Conservation (phyloP, 106 monocot species). For the Allium sativum region DNA sequence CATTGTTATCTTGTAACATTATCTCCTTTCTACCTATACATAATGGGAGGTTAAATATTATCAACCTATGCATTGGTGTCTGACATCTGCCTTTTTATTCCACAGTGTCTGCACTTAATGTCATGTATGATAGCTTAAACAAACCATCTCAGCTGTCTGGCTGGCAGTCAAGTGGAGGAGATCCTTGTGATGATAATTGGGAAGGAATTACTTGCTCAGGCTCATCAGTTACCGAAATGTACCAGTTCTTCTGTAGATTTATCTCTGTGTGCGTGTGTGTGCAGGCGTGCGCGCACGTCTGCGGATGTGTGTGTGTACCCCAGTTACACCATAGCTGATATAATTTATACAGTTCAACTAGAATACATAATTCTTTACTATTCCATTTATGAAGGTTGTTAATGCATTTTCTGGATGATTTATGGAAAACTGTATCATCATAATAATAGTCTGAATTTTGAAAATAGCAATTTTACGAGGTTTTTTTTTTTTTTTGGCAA, state of each 20-base stretch:
- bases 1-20: background rate
- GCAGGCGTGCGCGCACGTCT: no score
- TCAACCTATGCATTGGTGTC: background rate
- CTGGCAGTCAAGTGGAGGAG: constrained; percentile 69
- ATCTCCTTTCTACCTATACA: no score
- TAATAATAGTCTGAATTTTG: no score
- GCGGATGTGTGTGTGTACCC: background rate
- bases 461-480: no score
- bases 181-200: constrained; percentile 71
- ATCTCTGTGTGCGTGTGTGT: background rate
- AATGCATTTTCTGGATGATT: no score
- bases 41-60: no score
- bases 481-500: no score
- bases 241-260: background rate
- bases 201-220: constrained; percentile 66
- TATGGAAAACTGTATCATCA: no score
- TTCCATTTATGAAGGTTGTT: no score
- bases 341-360: no score
- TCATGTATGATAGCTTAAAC: constrained; percentile 68
- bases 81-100: background rate
- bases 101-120: constrained; percentile 86
- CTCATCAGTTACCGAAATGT: constrained; percentile 80
- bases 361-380: no score
- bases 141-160: constrained; percentile 49
- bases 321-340: no score